Conservation (phyloP, 31 red algal species). For the Odonthalia washingtoniensis region DNA sequence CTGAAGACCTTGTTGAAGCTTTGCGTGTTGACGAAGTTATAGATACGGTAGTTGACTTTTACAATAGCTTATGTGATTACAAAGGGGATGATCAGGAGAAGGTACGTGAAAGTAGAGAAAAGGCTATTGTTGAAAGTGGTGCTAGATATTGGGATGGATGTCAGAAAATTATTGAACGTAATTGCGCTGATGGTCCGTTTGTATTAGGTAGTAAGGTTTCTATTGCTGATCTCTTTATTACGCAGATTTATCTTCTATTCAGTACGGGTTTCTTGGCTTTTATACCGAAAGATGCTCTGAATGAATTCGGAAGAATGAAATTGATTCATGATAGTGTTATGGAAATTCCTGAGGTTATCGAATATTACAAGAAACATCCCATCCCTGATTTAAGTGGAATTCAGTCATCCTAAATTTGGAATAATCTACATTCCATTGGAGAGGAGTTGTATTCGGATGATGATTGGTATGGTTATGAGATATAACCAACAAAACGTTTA, state of each 20-base stretch:
- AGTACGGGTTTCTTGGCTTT: slow-evolving; percentile 15
- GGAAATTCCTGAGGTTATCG: slow-evolving; percentile 46
- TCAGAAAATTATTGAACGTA: no score
- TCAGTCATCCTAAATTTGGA: no score
- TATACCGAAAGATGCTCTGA: slow-evolving; percentile 20
- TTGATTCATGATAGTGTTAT: slow-evolving; percentile 23
- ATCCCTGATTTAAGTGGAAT: no score
- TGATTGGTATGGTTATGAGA: no score
- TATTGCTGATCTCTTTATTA: slow-evolving; percentile 36
- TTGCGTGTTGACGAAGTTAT: slow-evolving; percentile 64
- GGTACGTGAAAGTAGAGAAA: slow-evolving; percentile 20
- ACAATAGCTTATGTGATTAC: slow-evolving; percentile 32
- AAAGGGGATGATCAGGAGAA: slow-evolving; percentile 45
- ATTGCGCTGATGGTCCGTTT: slow-evolving; percentile 38
- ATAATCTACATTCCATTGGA: no score
- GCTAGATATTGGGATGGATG: slow-evolving; percentile 25
- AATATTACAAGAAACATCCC: slow-evolving; percentile 57
- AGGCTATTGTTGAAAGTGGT: slow-evolving; percentile 7
- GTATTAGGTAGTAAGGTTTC: slow-evolving; percentile 28
- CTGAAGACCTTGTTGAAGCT: slow-evolving; percentile 47
- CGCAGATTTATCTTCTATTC: background rate
- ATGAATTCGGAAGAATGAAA: slow-evolving; percentile 26
- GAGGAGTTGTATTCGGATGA: no score
- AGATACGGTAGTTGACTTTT: slow-evolving; percentile 46
- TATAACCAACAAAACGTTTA: no score